These are phyloP conservation scores for Drechslera avenae DNA, from an alignment of 2,329 filamentous ascomycete species.

Conservation along the genomic window DNA sequence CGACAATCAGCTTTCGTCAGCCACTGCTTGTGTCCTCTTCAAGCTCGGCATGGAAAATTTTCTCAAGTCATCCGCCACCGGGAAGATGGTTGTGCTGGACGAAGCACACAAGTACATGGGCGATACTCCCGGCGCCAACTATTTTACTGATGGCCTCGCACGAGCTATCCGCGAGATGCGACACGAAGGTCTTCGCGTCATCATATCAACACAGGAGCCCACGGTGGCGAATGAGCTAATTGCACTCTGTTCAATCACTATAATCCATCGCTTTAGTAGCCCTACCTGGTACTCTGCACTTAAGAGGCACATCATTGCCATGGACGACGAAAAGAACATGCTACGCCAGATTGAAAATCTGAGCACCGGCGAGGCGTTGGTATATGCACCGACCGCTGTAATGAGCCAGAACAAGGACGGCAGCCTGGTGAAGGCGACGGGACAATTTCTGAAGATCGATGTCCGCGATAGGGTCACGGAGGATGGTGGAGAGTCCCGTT, in stretches of 20 bases:
- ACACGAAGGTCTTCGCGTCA: constrained; percentile 67
- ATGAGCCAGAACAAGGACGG: neutral
- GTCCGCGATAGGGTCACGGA: constrained; percentile 34
- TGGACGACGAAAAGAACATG: neutral
- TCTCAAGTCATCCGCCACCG: constrained; percentile 52
- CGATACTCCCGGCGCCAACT: constrained; percentile 58
- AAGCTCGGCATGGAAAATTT: constrained; percentile 72
- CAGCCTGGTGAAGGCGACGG: neutral
- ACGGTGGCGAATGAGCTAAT: constrained; percentile 71
- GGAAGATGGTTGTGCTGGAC: constrained; percentile 71
- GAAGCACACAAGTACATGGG: constrained; percentile 80
- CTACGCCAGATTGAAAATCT: neutral
- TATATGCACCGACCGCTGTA: too few relatives aligned
- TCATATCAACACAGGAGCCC: constrained; percentile 80
- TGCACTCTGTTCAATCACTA: constrained; percentile 72
- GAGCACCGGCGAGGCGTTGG: too few relatives aligned
- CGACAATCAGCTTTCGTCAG: constrained; percentile 70
- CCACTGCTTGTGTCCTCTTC: constrained; percentile 73
- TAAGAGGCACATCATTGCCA: neutral
- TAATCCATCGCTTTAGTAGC: constrained; percentile 53
- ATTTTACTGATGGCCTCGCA: constrained; percentile 67
- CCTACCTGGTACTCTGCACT: neutral
- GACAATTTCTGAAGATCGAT: constrained; percentile 21
- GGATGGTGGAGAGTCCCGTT: constrained; percentile 47
- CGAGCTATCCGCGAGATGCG: constrained; percentile 71